These are phyloP conservation scores for Pochonia chlamydosporia DNA, from an alignment of 2,329 filamentous ascomycete species.

Conservation along the genomic window DNA sequence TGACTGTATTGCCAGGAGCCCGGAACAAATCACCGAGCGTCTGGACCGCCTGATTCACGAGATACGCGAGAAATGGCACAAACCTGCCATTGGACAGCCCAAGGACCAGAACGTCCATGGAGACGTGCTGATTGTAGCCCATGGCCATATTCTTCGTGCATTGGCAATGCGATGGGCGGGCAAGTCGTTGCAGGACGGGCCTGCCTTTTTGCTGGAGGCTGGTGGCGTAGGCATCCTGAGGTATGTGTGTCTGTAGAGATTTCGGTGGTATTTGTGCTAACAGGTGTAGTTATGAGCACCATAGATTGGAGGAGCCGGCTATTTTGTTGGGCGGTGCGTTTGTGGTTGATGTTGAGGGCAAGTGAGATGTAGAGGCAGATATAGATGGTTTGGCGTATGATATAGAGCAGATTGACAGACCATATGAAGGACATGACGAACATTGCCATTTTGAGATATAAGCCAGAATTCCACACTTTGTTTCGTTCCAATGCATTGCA, in stretches of 20 bases:
- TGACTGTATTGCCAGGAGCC: conserved; percentile 43
- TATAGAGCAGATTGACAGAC: not conserved
- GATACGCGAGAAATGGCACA: conserved; percentile 63
- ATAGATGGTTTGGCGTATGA: not conserved
- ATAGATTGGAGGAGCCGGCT: conserved; percentile 71
- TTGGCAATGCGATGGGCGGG: conserved; percentile 84
- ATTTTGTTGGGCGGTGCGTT: conserved; percentile 73
- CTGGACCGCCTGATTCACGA: conserved; percentile 72
- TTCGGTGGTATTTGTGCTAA: not conserved
- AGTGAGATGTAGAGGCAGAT: conserved; percentile 14
- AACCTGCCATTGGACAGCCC: conserved; percentile 51
- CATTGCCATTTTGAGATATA: too few species aligned
- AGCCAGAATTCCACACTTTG: too few species aligned
- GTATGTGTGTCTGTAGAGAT: conserved; percentile 31
- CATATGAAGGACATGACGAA: not conserved
- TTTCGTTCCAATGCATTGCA: too few species aligned
- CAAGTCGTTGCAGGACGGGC: conserved; percentile 67
- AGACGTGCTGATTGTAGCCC: conserved; percentile 63
- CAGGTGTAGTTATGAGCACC: conserved; percentile 65
- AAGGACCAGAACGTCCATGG: conserved; percentile 30
- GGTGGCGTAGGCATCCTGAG: conserved; percentile 79
- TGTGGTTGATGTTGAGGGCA: conserved; percentile 34
- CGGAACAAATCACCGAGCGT: conserved; percentile 64
- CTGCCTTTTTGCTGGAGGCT: conserved; percentile 78
- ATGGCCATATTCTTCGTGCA: conserved; percentile 82